phyloP scores from a whole-genome alignment of 345 rosid genomes.

The Eucalyptus curtisii region DNA sequence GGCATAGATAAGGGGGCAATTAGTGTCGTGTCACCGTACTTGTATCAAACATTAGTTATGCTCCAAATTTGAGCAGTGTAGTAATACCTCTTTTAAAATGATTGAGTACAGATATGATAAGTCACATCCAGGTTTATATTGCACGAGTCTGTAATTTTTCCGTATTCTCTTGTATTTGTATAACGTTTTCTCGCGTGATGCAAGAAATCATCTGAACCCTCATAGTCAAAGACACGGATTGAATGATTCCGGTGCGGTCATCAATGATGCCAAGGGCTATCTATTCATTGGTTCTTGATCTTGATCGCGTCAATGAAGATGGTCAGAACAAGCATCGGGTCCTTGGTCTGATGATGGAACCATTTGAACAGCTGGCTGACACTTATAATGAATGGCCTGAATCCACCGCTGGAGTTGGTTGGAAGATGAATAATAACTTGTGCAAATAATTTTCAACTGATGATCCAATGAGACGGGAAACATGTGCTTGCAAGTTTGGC shows the following conservation, averaged over 20 bases:
- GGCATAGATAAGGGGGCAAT: not conserved
- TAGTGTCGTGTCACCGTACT: not conserved
- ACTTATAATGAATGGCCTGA: not conserved
- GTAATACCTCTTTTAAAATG: not conserved
- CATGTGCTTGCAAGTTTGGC: not conserved
- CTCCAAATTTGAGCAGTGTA: not conserved
- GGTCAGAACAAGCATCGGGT: not conserved
- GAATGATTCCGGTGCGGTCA: not conserved
- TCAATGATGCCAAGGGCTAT: not conserved
- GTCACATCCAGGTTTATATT: not conserved
- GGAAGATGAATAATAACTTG: not conserved
- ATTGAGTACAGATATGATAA: not conserved
- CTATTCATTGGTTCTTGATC: not conserved
- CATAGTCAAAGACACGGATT: not conserved
- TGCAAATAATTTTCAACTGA: not conserved
- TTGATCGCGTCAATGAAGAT: not conserved
- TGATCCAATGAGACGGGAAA: not conserved
- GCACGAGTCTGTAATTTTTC: not conserved
- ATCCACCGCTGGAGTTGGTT: not conserved
- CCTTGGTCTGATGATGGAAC: not conserved
- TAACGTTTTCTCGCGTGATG: not conserved
- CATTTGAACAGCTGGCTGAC: not conserved
- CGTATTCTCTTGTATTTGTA: not conserved
- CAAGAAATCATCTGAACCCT: not conserved
- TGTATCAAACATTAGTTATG: not conserved